Evolutionary conservation across 345 rosid species (phyloP).

Genomic region (Lepidium didymum): DNA sequence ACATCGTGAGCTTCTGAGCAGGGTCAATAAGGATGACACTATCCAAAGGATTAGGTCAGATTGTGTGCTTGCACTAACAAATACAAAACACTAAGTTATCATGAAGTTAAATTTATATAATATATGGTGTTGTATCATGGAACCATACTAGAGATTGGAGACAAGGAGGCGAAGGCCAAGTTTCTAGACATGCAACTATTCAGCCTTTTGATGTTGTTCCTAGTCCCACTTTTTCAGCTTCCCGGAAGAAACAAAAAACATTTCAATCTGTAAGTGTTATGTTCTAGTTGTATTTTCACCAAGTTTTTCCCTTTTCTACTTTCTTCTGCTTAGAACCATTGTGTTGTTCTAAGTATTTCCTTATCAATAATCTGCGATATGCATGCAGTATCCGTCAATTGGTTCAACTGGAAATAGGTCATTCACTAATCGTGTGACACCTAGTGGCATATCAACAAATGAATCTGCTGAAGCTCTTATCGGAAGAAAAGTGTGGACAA

Average conservation of each 20-base stretch:
- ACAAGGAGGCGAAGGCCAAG: constrained; percentile 60
- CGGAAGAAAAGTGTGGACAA: constrained; percentile 95
- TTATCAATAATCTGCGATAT: constrained; percentile 34
- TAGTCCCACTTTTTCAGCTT: constrained; percentile 68
- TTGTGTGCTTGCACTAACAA: constrained; percentile 15
- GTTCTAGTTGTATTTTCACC: not conserved
- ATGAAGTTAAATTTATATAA: not conserved
- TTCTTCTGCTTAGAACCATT: not conserved
- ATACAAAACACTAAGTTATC: not conserved
- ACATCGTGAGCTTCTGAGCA: constrained; percentile 80
- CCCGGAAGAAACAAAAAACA: constrained; percentile 85
- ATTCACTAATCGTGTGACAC: constrained; percentile 37
- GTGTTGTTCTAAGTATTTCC: constrained; percentile 33
- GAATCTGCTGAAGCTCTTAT: constrained; percentile 52
- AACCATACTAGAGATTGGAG: constrained; percentile 77
- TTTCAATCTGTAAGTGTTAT: constrained; percentile 48
- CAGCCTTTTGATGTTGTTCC: constrained; percentile 56
- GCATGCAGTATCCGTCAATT: constrained; percentile 53
- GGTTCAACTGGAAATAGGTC: constrained; percentile 50
- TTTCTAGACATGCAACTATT: constrained; percentile 38
- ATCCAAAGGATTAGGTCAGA: constrained; percentile 73
- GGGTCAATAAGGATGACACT: constrained; percentile 79
- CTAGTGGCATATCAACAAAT: constrained; percentile 44
- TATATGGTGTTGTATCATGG: not conserved
- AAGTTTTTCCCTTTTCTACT: not conserved